These are phyloP conservation scores for Sanghuangporus weigelae DNA, from an alignment of 1,284 basidiomycete genomes.

Conservation along the genomic window DNA sequence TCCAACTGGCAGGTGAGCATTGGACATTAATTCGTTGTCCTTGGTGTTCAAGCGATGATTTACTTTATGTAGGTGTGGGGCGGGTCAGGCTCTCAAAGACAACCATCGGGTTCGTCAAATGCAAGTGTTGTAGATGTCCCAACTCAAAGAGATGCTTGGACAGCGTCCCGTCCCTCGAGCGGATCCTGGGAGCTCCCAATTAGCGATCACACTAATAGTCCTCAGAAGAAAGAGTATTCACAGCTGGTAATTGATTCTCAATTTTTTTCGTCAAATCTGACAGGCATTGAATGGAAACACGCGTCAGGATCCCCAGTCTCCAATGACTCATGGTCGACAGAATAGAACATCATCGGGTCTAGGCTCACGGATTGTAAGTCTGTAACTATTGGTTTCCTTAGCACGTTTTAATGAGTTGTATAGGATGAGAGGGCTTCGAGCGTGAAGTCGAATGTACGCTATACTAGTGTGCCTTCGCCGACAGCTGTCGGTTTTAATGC, in stretches of 20 bases:
- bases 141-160: slow-evolving; percentile 50
- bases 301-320: slow-evolving; percentile 26
- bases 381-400: slow-evolving; percentile 43
- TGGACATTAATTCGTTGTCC: neutral
- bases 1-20: slow-evolving; percentile 65
- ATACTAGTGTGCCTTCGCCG: slow-evolving; percentile 36
- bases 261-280: neutral
- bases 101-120: slow-evolving; percentile 57
- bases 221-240: slow-evolving; percentile 44
- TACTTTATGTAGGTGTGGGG: slow-evolving; percentile 50
- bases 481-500: slow-evolving; percentile 34
- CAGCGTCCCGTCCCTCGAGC: slow-evolving; percentile 44
- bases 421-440: slow-evolving; percentile 35
- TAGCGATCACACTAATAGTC: slow-evolving; percentile 41
- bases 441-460: slow-evolving; percentile 30
- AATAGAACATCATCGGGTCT: slow-evolving; percentile 41
- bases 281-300: neutral
- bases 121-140: slow-evolving; percentile 47
- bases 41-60: no score
- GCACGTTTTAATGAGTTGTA: slow-evolving; percentile 27
- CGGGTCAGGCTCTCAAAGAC: slow-evolving; percentile 48
- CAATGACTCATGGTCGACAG: slow-evolving; percentile 37
- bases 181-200: slow-evolving; percentile 48
- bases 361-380: slow-evolving; percentile 39
- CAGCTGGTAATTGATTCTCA: slow-evolving; percentile 36